phyloP scores from a whole-genome alignment of 116 monocot species.

The Iris pallida region DNA sequence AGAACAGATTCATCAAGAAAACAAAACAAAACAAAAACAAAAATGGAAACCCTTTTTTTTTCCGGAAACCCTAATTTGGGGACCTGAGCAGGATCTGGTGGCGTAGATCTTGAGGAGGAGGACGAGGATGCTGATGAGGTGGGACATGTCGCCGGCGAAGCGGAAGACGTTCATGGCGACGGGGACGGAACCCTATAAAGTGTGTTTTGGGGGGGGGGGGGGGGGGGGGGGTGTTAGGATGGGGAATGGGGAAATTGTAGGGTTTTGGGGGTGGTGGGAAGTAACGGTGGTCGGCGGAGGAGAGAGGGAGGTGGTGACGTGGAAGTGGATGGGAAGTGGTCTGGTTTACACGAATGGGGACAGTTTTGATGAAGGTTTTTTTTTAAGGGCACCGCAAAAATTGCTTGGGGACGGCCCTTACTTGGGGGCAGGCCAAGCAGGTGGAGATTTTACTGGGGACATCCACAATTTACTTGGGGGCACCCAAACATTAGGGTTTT shows the following conservation, averaged over 20 bases:
- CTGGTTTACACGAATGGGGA: too few species aligned
- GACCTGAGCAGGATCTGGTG: constrained; percentile 75
- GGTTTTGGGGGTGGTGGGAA: too few species aligned
- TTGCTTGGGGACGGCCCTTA: too few species aligned
- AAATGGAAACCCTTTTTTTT: not conserved
- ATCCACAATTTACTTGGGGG: too few species aligned
- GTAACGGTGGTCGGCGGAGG: not conserved
- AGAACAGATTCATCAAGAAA: not conserved
- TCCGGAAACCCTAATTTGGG: not conserved
- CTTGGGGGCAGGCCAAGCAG: too few species aligned
- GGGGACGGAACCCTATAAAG: not conserved
- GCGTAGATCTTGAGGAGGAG: constrained; percentile 81
- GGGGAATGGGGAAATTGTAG: not conserved
- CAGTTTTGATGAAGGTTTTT: too few species aligned
- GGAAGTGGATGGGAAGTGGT: not conserved
- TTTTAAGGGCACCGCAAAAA: too few species aligned
- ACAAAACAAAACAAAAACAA: not conserved
- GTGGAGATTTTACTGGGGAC: too few species aligned
- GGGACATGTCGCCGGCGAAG: constrained; percentile 71
- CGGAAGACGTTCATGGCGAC: constrained; percentile 60
- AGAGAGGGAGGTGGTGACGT: not conserved
- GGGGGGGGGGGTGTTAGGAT: too few species aligned
- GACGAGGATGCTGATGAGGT: constrained; percentile 62
- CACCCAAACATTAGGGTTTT: too few species aligned
- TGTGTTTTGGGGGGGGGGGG: not conserved